phyloP scores from a whole-genome alignment of 805 yeast genomes.

The Candida hungchunana region DNA sequence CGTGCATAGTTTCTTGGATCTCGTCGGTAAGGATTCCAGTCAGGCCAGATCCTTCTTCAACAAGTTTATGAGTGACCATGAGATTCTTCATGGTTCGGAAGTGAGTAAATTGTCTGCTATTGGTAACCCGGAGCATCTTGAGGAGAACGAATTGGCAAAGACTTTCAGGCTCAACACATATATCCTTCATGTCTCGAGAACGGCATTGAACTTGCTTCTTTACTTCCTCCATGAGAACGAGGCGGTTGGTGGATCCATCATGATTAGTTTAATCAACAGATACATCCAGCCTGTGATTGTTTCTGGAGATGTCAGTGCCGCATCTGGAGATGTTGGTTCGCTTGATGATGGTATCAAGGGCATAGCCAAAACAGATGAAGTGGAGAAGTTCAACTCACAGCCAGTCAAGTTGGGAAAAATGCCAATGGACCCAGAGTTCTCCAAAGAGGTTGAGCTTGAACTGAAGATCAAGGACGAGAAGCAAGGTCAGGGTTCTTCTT shows the following conservation, averaged over 20 bases:
- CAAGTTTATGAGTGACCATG: conserved; percentile 68
- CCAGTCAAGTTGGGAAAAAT: conserved; percentile 76
- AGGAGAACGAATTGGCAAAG: conserved; percentile 77
- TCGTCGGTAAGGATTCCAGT: conserved; percentile 58
- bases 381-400: conserved; percentile 62
- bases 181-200: conserved; percentile 69
- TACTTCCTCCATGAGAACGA: conserved; percentile 91
- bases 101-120: conserved; percentile 68
- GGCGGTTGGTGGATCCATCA: conserved; percentile 83
- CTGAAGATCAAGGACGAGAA: conserved; percentile 74
- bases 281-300: conserved; percentile 52
- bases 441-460: conserved; percentile 80
- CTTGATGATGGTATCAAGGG: conserved; percentile 35
- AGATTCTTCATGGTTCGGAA: conserved; percentile 73
- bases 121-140: conserved; percentile 72
- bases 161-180: conserved; percentile 72
- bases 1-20: conserved; percentile 79
- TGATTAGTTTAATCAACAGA: conserved; percentile 83
- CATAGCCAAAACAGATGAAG: conserved; percentile 33
- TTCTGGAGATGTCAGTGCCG: conserved; percentile 38
- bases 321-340: conserved; percentile 31
- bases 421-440: conserved; percentile 83
- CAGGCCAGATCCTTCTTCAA: conserved; percentile 75
- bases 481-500: conserved; percentile 37
- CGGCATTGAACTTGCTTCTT: conserved; percentile 77